Percentiles rank a stretch among this genome's conserved stretches.
Evolutionary conservation across 1,284 basidiomycete species (phyloP).

Genomic region (Naganishia albida): DNA sequence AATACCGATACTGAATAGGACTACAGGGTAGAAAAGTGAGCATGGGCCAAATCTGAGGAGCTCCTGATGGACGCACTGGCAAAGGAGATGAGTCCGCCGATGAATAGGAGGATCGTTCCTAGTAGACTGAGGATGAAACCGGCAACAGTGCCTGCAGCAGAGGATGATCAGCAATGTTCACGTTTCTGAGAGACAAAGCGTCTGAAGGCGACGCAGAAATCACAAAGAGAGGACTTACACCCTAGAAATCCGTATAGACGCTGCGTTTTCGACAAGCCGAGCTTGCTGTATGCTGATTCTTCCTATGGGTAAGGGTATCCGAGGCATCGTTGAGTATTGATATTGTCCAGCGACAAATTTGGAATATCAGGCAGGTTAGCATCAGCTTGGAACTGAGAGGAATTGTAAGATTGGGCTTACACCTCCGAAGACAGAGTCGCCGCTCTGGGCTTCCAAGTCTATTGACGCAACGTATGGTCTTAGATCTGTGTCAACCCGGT

Average conservation of each 20-base stretch:
- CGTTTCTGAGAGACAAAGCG: not conserved
- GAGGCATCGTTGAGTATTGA: not conserved
- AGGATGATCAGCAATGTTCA: not conserved
- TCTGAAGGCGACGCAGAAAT: no score
- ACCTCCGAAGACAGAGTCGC: slow-evolving; percentile 50
- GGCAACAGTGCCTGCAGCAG: slow-evolving; percentile 59
- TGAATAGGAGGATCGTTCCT: slow-evolving; percentile 74
- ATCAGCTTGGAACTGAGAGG: no score
- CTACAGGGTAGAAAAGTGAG: slow-evolving; percentile 51
- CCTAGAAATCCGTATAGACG: slow-evolving; percentile 78
- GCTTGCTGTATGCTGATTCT: slow-evolving; percentile 76
- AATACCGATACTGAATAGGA: slow-evolving; percentile 80
- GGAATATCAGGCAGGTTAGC: no score
- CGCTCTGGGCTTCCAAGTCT: slow-evolving; percentile 72
- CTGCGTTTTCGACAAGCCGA: slow-evolving; percentile 74
- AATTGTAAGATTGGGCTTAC: no score
- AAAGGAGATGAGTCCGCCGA: slow-evolving; percentile 61
- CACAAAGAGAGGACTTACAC: slow-evolving; percentile 59
- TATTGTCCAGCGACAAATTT: no score
- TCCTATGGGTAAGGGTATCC: slow-evolving; percentile 41
- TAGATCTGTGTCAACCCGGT: not conserved
- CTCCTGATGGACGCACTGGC: not conserved
- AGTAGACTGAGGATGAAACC: slow-evolving; percentile 80
- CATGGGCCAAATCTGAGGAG: not conserved
- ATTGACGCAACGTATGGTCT: slow-evolving; percentile 39